Evolutionary conservation across 2,329 filamentous ascomycete genomes (phyloP), one percentile per base, ranked within the genome.

Genomic region (Cercospora sp.): DNA sequence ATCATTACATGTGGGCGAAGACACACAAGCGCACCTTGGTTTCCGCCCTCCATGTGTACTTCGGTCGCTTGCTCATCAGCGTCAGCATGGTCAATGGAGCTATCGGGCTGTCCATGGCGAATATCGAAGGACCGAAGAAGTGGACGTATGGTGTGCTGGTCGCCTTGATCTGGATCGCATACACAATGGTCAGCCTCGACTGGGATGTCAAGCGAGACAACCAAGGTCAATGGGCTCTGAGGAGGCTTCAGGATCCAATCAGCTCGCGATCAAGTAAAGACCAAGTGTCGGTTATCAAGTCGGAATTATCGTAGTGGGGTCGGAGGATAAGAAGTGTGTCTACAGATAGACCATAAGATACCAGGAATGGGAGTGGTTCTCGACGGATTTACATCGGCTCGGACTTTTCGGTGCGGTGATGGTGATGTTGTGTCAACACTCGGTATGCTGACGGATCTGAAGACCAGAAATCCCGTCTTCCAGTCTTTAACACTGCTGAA

Each of bases 51-150:
- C 77, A 78, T 62, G 63, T 77, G 57, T 71, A 66, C 30, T 69
- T 74, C 6, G 77, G 77, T 7, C 71, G 77, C 8, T 64, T 72
- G 24, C 79, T 83, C 24, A 82, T 88, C 12, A 78, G 82, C 0
- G 76, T 87, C 0, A 86, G 84, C 3, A 84, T 87, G 66, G 80
- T 88, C 74, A 88, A 87, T 72, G 86, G 84, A n/a, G 86, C 85
- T 0, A 75, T 88, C 0, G 86, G 86, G 0, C 81, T 87, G 43
- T 76, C 79, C 66, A 77, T 86, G 18, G 82, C 84, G 78, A 81
- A 79, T 78, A 57, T 74, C 70, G 21, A 40, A 12, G 30, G 63
- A 59, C 62, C 12, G 40, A 61, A 34, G 65, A 64, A 43, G 83
- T 86, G 68, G 83, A 81, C 0, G 32, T 87, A 86, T 70, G 79